phyloP scores from a whole-genome alignment of 2,329 filamentous ascomycete species.

The Lecanicillium sp. region DNA sequence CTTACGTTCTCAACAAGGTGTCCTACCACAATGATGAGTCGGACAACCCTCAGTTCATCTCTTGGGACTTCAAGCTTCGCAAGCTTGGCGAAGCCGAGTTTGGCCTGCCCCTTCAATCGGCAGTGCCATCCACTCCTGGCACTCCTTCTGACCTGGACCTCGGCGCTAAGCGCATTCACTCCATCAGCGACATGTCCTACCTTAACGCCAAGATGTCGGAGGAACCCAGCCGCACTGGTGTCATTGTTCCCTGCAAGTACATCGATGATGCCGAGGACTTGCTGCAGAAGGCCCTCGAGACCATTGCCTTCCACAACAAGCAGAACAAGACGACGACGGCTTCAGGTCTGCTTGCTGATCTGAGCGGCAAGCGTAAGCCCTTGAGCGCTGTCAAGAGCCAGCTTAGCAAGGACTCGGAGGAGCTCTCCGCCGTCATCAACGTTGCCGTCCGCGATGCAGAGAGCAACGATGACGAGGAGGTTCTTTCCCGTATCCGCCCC shows the following conservation, averaged over 20 bases:
- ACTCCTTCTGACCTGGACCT: constrained; percentile 49
- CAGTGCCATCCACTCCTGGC: constrained; percentile 75
- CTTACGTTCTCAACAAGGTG: constrained; percentile 83
- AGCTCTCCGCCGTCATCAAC: constrained; percentile 87
- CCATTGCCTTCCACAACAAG: constrained; percentile 57
- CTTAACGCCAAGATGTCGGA: constrained; percentile 63
- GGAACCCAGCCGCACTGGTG: constrained; percentile 83
- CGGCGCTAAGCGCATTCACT: constrained; percentile 73
- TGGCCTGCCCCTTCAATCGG: constrained; percentile 70
- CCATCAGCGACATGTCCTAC: constrained; percentile 95
- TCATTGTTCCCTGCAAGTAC: constrained; percentile 88
- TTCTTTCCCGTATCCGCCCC: constrained; percentile 64
- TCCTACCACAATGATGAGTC: constrained; percentile 80
- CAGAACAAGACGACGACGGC: constrained; percentile 47
- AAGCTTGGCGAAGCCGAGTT: constrained; percentile 92
- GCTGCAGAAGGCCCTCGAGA: constrained; percentile 75
- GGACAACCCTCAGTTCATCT: constrained; percentile 63
- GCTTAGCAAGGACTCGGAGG: constrained; percentile 48
- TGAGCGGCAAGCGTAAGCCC: constrained; percentile 64
- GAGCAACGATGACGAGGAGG: constrained; percentile 72
- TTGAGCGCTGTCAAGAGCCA: constrained; percentile 15
- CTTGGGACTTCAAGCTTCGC: constrained; percentile 92
- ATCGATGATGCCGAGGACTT: constrained; percentile 90
- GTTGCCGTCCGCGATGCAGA: constrained; percentile 87
- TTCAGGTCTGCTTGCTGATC: constrained; percentile 59